Percentiles rank a stretch among this genome's conserved stretches.
phyloP scores from a whole-genome alignment of 2,329 filamentous ascomycete genomes.

The Endoconidiophora laricicola region DNA sequence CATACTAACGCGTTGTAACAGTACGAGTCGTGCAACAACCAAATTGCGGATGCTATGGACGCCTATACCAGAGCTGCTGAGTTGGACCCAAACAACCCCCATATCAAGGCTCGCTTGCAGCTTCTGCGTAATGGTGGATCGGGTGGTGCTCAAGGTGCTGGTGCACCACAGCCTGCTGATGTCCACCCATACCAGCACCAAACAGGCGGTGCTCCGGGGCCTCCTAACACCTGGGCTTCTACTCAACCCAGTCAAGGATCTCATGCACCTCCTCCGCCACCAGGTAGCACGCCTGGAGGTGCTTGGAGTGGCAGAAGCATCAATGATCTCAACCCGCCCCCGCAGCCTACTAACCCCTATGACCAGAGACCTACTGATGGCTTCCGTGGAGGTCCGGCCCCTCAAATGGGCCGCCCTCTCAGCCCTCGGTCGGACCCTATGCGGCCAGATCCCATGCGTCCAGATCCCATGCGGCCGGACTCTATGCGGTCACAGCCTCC shows the following conservation, averaged over 20 bases:
- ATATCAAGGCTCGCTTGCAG: conserved; percentile 89
- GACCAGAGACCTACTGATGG: conserved; percentile 50
- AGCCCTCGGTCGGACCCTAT: conserved; percentile 62
- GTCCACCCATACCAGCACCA: conserved; percentile 93
- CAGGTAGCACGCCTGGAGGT: conserved; percentile 33
- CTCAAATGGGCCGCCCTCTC: conserved; percentile 51
- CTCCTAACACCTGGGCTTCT: conserved; percentile 77
- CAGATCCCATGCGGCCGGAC: conserved; percentile 30
- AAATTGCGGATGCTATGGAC: conserved; percentile 88
- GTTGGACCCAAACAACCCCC: conserved; percentile 78
- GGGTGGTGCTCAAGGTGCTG: conserved; percentile 51
- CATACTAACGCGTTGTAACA: neutral
- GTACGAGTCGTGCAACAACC: conserved; percentile 99
- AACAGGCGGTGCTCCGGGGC: conserved; percentile 61
- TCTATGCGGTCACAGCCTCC: conserved; percentile 3
- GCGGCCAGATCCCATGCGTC: conserved; percentile 18
- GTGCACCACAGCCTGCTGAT: conserved; percentile 75
- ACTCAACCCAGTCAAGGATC: conserved; percentile 43
- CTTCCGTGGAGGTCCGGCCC: conserved; percentile 45
- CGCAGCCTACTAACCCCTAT: conserved; percentile 65
- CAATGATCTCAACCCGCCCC: conserved; percentile 54
- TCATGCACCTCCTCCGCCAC: conserved; percentile 25
- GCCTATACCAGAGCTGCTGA: conserved; percentile 91
- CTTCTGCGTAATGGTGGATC: conserved; percentile 69
- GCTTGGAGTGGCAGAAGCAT: conserved; percentile 31